Conservation (phyloP, 2,329 filamentous ascomycete species). For the Dactylellina haptotyla region DNA sequence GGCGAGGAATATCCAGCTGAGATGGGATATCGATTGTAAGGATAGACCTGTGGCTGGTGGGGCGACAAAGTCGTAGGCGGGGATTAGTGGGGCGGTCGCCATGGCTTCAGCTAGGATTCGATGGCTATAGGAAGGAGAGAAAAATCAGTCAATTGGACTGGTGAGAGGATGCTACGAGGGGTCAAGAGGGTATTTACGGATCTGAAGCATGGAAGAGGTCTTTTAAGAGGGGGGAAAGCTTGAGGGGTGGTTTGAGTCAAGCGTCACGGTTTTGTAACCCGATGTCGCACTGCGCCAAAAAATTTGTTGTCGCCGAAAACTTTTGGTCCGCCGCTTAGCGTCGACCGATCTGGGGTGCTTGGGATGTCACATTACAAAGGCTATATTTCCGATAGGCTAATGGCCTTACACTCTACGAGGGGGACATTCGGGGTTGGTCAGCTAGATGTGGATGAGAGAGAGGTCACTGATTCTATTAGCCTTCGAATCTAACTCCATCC, state of each 20-base stretch:
- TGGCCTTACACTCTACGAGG: too few species aligned
- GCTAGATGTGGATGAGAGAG: too few species aligned
- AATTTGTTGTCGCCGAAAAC: constrained; percentile 51
- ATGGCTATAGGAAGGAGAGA: constrained; percentile 3
- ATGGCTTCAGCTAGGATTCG: constrained; percentile 22
- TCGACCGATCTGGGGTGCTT: not conserved
- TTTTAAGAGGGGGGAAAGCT: constrained; percentile 9
- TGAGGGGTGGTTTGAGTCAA: constrained; percentile 28
- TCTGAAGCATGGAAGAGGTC: not conserved
- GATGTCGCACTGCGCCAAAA: constrained; percentile 50
- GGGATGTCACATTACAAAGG: constrained; percentile 24
- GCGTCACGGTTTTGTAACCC: constrained; percentile 34
- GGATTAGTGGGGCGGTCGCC: constrained; percentile 63
- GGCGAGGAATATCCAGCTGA: constrained; percentile 69
- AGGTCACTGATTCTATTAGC: not conserved
- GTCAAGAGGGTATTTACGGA: constrained; percentile 1
- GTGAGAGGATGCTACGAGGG: not conserved
- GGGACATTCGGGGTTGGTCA: too few species aligned
- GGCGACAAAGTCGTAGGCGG: constrained; percentile 64
- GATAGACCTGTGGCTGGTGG: constrained; percentile 66
- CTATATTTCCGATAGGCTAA: constrained; percentile 12
- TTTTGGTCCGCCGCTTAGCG: constrained; percentile 13
- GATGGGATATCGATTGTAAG: constrained; percentile 68
- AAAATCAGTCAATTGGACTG: constrained; percentile 16
- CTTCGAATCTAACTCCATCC: not conserved